Base-by-base conservation (phyloP, 805 yeast species). In the Barnettozyma vustinii region DNA sequence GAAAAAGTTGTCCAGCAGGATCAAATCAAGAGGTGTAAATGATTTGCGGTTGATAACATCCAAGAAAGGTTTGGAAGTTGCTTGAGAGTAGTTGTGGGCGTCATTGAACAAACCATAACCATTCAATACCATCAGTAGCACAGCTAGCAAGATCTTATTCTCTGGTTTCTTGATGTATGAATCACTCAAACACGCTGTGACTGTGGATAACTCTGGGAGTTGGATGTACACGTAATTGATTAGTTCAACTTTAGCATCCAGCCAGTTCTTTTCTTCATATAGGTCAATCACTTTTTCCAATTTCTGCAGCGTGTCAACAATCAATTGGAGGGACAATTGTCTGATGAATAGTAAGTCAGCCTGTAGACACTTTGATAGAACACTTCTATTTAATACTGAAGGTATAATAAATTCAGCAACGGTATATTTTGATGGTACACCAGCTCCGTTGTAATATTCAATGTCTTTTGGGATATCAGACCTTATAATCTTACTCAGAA, bases 361-460 rank as follows among this genome's bases (percentile, higher is more conserved):
- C 42, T 74, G 74, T 33, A 92, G 63, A 49, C 86, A 76, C 52
- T 81, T 84, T 1, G 75, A 69, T 43, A 91, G 65, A 0, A 84
- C 71, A 2, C 73, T 49, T 54, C 80, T 77, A 2, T 84, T 76
- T 16, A 90, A 57, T 0, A 87, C 79, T 0, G 81, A 67, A 4
- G 96, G 94, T 6, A 84, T 63, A 7, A 87, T 72, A 39, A 73
- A 71, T 51, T 87, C 90, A 26, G 75, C 58, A 1, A 83, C 69
- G 2, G 70, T 56, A 1, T 60, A 44, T 25, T 58, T 56, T 1
- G 67, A 57, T 37, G 79, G 82, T 12, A 57, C 53, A 7, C 46
- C 44, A 13, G 54, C 18, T 4, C 56, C 57, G 45, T 63, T 60
- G 21, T 62, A 60, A 3, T 53, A 53, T 12, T 48, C 40, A 36